Evolutionary conservation across 176 grass and related monocot species (phyloP), one percentile per base, ranked within the genome.

Genomic region (Zoysia japonica): DNA sequence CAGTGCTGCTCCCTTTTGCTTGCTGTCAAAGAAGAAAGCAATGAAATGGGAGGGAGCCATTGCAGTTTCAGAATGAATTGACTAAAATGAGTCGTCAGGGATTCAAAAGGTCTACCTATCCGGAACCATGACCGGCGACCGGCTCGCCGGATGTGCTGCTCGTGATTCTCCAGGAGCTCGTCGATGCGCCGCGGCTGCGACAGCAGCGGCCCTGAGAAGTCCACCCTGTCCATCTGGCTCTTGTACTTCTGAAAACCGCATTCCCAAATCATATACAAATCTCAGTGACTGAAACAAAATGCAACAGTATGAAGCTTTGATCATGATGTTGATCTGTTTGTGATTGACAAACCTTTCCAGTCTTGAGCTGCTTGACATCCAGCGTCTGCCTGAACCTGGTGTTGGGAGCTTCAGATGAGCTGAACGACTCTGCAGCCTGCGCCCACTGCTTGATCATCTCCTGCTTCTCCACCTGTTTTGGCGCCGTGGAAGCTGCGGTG

Each of bases 131-230:
- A 79, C 65, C 84, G 91, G 47, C 82, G 86, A 40, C 77, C 76
- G 20, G 90, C 84, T 77, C 78, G 79, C 61, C 84, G 73, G 76
- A 95, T 95, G 11, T 85, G 88, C 78, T 84, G 82, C 56, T 95
- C 92, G 78, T 93, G 90, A 81, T 78, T 95, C 42, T 89, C 76
- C 82, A 99, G 82, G 72, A 95, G 81, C 75, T 99, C 86, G 62
- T 99, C 96, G 38, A 99, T 85, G 48, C 59, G 88, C 63, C 82
- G 75, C 1, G 91, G 76, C 70, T 90, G 88, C 7, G 70, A 85
- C 50, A 99, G 44, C 70, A 93, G 76, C 14, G 88, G 92, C 39
- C 92, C 92, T 1, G 90, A 99, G 62, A 82, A 84, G 52, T 91
- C 84, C 45, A 86, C 82, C 79, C 85, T 90, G 70, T 89, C 48